These are phyloP conservation scores for Simmondsia chinensis DNA, from an alignment of 148 eudicot species.

Conservation along the genomic window DNA sequence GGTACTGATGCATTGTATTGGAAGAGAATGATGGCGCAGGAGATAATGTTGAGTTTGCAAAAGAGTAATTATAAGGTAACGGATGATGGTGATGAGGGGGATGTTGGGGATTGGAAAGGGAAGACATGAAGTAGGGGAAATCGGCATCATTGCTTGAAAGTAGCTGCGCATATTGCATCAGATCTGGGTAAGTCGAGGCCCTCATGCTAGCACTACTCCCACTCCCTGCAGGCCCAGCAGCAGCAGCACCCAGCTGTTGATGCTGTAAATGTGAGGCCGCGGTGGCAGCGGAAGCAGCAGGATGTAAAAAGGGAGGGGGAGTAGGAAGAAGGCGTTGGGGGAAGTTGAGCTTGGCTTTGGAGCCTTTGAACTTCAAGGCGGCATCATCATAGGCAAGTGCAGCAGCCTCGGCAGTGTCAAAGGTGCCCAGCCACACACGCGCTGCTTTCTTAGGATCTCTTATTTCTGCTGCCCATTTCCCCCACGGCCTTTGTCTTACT, in stretches of 20 bases:
- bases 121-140: constrained; percentile 27
- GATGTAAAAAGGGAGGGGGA: background rate
- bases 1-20: too few species aligned
- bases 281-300: background rate
- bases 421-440: constrained; percentile 48
- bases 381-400: constrained; percentile 50
- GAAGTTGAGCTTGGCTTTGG: constrained; percentile 51
- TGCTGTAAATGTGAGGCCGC: background rate
- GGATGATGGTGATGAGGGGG: too few species aligned
- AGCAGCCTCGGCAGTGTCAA: constrained; percentile 47
- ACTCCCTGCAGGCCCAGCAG: too few species aligned
- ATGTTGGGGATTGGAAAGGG: constrained; percentile 14
- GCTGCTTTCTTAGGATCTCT: constrained; percentile 51
- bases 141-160: constrained; percentile 38
- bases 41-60: too few species aligned
- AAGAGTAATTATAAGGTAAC: too few species aligned
- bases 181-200: constrained; percentile 17
- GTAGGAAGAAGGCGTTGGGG: constrained; percentile 30
- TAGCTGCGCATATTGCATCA: constrained; percentile 50
- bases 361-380: constrained; percentile 47
- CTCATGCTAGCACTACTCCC: background rate
- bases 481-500: constrained; percentile 53
- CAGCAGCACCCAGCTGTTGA: background rate
- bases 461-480: constrained; percentile 57
- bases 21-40: too few species aligned